Evolutionary conservation across 2,329 filamentous ascomycete genomes (phyloP), one percentile per base, ranked within the genome.

Genomic region (Thielaviopsis ethacetica): DNA sequence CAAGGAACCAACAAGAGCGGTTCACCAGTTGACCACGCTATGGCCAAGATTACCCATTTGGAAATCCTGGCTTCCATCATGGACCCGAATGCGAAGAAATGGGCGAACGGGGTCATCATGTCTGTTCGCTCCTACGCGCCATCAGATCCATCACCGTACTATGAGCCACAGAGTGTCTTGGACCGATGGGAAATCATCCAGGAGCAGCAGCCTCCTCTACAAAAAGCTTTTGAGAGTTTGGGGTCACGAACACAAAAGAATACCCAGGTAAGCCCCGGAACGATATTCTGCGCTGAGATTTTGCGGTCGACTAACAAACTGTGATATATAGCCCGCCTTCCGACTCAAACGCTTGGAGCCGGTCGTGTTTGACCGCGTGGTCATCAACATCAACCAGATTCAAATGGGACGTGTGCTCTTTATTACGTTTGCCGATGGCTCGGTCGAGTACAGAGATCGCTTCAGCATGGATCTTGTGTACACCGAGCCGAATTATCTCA

Each of bases 121-220:
- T 59, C 57, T 5, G 60, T 61, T 15, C 60, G 60, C 10, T 62
- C 60, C n/a, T 59, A 62, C 27, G 60, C 58, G 15, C 57, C 57
- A 21, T 59, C 60, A 17, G 60, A 61, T 13, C 60, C 60, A 34
- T 76, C 76, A 30, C 76, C 83, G 30, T 83, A 79, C 50, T 81
- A 84, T 63, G 81, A 83, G 34, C 74, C 81, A 0, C 82, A 86
- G 64, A 95, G 84, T 64, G 79, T 91, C 49, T 76, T 97, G 62
- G 84, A 89, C 63, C 80, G 86, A 62, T 97, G 91, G 91, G 85
- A 93, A 64, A 73, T 95, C 15, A 68, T 91, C 10, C 76, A 79
- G 34, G 82, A 86, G 34, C 76, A 81, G 54, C 71, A 78, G n/a
- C 81, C 85, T 63, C 76, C 73, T 10, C 72, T 94, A 7, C 86